Evolutionary conservation across 257 asterid species (phyloP).

Genomic region (Lantana camara): DNA sequence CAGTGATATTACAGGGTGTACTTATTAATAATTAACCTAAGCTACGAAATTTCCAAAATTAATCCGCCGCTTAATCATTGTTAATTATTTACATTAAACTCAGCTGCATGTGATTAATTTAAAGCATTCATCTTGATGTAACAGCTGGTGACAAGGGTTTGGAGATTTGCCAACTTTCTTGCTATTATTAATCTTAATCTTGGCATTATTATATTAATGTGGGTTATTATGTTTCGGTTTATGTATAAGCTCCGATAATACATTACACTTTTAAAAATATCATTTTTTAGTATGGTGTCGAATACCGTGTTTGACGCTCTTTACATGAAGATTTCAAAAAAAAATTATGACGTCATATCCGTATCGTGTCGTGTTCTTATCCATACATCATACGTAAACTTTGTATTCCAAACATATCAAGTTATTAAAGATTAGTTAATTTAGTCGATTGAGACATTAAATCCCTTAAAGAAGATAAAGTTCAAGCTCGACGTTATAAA

Average conservation of each 20-base stretch:
- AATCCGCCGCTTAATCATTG: conserved; percentile 14
- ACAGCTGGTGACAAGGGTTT: conserved; percentile 18
- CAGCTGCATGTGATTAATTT: not conserved
- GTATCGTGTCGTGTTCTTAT: too few species aligned
- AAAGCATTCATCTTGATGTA: not conserved
- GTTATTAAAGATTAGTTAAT: too few species aligned
- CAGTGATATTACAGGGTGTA: conserved; percentile 30
- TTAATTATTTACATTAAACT: not conserved
- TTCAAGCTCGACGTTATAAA: too few species aligned
- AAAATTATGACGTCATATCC: too few species aligned
- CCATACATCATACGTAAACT: too few species aligned
- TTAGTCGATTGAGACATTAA: too few species aligned
- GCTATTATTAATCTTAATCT: not conserved
- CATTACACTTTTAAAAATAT: too few species aligned
- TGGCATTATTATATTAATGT: not conserved
- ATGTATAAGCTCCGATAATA: not conserved
- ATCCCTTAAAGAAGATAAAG: too few species aligned
- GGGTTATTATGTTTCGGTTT: not conserved
- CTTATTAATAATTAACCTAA: conserved; percentile 11
- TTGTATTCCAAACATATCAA: too few species aligned
- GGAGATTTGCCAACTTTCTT: conserved; percentile 6
- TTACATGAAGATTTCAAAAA: too few species aligned
- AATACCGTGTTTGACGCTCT: too few species aligned
- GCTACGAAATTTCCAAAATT: not conserved
- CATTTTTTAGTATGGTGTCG: too few species aligned